These are phyloP conservation scores for Rachicladosporium sp. DNA, from an alignment of 2,329 filamentous ascomycete genomes.

Conservation along the genomic window DNA sequence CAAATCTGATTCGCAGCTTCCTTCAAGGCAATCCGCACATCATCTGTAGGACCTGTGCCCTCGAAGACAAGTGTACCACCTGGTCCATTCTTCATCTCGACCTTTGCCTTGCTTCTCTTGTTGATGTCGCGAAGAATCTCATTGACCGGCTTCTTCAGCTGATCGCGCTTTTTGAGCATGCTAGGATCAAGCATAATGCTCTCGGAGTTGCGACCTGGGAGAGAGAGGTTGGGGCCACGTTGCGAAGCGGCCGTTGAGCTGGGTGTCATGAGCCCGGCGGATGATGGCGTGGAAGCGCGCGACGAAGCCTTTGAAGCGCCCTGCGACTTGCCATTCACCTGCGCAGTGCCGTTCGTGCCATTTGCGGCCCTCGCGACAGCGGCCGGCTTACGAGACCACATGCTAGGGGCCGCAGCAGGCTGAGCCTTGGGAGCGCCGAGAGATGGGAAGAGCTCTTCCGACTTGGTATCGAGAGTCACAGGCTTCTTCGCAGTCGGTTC, in stretches of 20 bases:
- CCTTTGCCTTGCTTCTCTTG: constrained; percentile 74
- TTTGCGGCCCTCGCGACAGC: constrained; percentile 34
- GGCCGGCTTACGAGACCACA: constrained; percentile 63
- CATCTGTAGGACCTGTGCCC: constrained; percentile 69
- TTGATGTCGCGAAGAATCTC: constrained; percentile 89
- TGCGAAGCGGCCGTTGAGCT: constrained; percentile 39
- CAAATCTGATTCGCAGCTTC: constrained; percentile 83
- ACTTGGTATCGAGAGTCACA: constrained; percentile 61
- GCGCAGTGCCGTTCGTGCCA: constrained; percentile 16
- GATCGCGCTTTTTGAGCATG: constrained; percentile 61
- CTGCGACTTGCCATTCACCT: constrained; percentile 1
- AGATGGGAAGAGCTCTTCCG: constrained; percentile 87
- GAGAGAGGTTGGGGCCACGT: constrained; percentile 43
- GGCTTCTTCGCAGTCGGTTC: constrained; percentile 8
- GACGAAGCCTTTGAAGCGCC: constrained; percentile 36
- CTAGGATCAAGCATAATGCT: constrained; percentile 60
- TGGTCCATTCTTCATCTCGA: constrained; percentile 63
- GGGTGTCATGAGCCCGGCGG: constrained; percentile 36
- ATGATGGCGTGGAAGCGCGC: constrained; percentile 50
- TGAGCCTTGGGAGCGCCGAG: constrained; percentile 61
- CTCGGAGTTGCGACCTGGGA: constrained; percentile 75
- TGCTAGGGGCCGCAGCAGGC: constrained; percentile 50
- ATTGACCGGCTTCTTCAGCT: constrained; percentile 72
- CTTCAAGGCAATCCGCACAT: constrained; percentile 77
- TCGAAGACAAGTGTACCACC: constrained; percentile 69